Percentiles rank a stretch among this genome's conserved stretches.
Evolutionary conservation across 2,329 filamentous ascomycete species (phyloP).

Genomic region (Alternaria rosae): DNA sequence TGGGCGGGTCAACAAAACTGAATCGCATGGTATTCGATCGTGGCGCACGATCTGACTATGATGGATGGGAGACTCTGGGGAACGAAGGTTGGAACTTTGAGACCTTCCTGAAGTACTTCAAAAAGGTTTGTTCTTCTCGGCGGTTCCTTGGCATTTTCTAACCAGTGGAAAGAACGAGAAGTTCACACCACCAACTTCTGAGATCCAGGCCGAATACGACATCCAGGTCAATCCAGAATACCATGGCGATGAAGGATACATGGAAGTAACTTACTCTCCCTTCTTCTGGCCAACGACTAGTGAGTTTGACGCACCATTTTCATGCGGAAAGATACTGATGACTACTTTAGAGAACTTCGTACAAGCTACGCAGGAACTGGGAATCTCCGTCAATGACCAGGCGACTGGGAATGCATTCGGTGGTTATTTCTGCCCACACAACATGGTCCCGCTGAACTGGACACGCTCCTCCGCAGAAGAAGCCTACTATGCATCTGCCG

Average conservation of each 20-base stretch:
- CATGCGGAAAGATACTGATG: background rate
- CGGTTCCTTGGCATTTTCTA: background rate
- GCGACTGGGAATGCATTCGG: slow-evolving; percentile 30
- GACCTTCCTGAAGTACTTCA: slow-evolving; percentile 35
- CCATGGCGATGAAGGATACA: slow-evolving; percentile 25
- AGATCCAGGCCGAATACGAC: slow-evolving; percentile 28
- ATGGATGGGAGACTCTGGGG: slow-evolving; percentile 37
- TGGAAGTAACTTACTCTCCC: slow-evolving; percentile 28
- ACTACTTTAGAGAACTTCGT: slow-evolving; percentile 25
- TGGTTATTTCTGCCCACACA: slow-evolving; percentile 31
- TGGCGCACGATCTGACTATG: slow-evolving; percentile 38
- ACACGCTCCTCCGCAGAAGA: slow-evolving; percentile 30
- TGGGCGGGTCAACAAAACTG: slow-evolving; percentile 42
- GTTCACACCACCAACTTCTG: slow-evolving; percentile 25
- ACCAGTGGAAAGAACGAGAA: slow-evolving; percentile 25
- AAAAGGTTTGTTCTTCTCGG: slow-evolving; percentile 19
- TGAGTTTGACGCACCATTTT: slow-evolving; percentile 6
- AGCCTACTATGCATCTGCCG: slow-evolving; percentile 29
- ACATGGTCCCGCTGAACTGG: slow-evolving; percentile 18
- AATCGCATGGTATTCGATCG: slow-evolving; percentile 50
- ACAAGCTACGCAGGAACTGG: slow-evolving; percentile 21
- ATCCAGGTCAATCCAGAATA: slow-evolving; percentile 23
- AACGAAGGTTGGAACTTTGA: slow-evolving; percentile 40
- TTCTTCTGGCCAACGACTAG: slow-evolving; percentile 34
- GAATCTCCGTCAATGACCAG: slow-evolving; percentile 29